Evolutionary conservation across 2,329 filamentous ascomycete species (phyloP).

Genomic region (Sporothrix mexicana): DNA sequence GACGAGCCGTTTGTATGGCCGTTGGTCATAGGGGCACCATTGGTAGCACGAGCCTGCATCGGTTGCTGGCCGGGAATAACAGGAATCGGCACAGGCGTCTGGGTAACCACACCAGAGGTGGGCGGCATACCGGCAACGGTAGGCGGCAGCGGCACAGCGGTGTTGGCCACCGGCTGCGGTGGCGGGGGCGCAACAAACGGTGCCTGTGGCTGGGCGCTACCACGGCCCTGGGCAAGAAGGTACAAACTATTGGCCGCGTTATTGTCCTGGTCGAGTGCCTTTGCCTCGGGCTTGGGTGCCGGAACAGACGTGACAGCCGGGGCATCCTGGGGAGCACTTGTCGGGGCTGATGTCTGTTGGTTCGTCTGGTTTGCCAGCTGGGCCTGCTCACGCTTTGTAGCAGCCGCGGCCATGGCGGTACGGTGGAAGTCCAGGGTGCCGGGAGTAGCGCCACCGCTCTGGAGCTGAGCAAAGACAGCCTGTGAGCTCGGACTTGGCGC

Average conservation of each 20-base stretch:
- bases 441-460: slow-evolving; percentile 83
- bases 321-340: slow-evolving; percentile 51
- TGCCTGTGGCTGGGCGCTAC: slow-evolving; percentile 58
- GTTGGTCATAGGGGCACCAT: slow-evolving; percentile 61
- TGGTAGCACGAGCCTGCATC: slow-evolving; percentile 43
- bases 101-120: background rate
- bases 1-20: slow-evolving; percentile 34
- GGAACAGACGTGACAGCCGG: slow-evolving; percentile 48
- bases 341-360: slow-evolving; percentile 43
- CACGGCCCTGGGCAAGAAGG: slow-evolving; percentile 78
- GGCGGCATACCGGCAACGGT: background rate
- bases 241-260: slow-evolving; percentile 95
- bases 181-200: slow-evolving; percentile 54
- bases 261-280: slow-evolving; percentile 83
- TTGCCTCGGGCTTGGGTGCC: slow-evolving; percentile 55
- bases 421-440: slow-evolving; percentile 93
- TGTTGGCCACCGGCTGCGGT: slow-evolving; percentile 56
- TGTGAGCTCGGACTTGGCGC: slow-evolving; percentile 86
- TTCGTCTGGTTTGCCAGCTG: slow-evolving; percentile 47
- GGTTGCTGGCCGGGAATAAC: slow-evolving; percentile 38
- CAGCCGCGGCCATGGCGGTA: slow-evolving; percentile 82
- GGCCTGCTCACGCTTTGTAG: slow-evolving; percentile 63
- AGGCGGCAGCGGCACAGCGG: slow-evolving; percentile 40
- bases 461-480: slow-evolving; percentile 78
- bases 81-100: slow-evolving; percentile 34